phyloP scores from a whole-genome alignment of 768 basidiomycete species.

The Tricholoma sp. region DNA sequence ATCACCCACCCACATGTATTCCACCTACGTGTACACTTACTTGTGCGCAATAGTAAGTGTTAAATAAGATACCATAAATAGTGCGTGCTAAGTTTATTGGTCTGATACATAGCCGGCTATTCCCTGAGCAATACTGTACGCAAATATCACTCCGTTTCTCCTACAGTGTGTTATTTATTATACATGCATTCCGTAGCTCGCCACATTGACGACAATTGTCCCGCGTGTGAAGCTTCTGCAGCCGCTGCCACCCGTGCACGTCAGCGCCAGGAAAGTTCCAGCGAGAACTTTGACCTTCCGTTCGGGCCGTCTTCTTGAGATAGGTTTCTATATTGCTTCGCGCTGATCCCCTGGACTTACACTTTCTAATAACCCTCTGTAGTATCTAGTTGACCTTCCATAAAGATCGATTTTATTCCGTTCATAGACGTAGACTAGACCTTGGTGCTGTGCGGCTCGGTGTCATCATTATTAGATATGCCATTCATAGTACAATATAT shows the following conservation, averaged over 20 bases:
- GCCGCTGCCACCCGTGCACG: slow-evolving; percentile 1
- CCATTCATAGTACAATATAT: no score
- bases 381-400: no score
- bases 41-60: slow-evolving; percentile 39
- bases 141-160: neutral
- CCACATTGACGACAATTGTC: slow-evolving; percentile 34
- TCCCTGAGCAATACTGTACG: slow-evolving; percentile 43
- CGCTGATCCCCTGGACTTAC: no score
- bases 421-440: no score
- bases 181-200: slow-evolving; percentile 25
- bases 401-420: no score
- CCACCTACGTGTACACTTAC: slow-evolving; percentile 35
- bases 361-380: no score
- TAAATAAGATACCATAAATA: neutral
- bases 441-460: no score
- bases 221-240: slow-evolving; percentile 27
- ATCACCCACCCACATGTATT: slow-evolving; percentile 39
- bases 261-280: neutral
- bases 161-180: slow-evolving; percentile 2
- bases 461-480: no score
- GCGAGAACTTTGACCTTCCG: no score
- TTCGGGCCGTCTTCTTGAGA: no score
- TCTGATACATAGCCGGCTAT: slow-evolving; percentile 31
- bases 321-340: no score
- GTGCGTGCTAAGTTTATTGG: neutral